phyloP scores from a whole-genome alignment of 2,329 filamentous ascomycete species.

The Phyllosticta citriasiana region DNA sequence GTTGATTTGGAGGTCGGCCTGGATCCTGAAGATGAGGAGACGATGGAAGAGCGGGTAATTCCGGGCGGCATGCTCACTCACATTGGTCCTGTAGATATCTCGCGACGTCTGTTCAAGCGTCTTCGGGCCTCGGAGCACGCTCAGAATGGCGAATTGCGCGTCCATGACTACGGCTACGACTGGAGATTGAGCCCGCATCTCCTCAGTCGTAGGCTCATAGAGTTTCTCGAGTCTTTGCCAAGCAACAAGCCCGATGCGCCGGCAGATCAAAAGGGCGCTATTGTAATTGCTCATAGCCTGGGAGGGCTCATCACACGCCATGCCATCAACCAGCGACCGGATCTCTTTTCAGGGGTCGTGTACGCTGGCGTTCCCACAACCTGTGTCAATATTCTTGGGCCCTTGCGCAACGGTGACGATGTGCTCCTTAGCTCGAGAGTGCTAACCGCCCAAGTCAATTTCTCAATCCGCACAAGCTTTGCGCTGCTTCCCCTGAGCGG shows the following conservation, averaged over 20 bases:
- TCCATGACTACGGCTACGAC: conserved; percentile 91
- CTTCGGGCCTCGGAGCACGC: conserved; percentile 66
- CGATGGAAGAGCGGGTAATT: conserved; percentile 73
- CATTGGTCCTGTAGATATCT: conserved; percentile 86
- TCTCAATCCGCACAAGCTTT: conserved; percentile 79
- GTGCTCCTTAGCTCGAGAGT: conserved; percentile 83
- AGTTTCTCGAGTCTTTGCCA: conserved; percentile 63
- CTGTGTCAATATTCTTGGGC: conserved; percentile 86
- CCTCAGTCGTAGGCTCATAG: conserved; percentile 59
- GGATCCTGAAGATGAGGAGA: conserved; percentile 69
- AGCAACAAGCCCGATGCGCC: conserved; percentile 55
- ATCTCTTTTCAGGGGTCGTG: conserved; percentile 75
- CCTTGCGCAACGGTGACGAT: conserved; percentile 82
- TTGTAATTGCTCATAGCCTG: conserved; percentile 76
- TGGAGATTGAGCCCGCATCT: conserved; percentile 80
- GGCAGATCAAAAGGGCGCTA: conserved; percentile 53
- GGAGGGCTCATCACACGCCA: conserved; percentile 59
- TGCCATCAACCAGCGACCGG: conserved; percentile 73
- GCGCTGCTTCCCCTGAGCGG: conserved; percentile 78
- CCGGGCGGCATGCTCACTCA: conserved; percentile 83
- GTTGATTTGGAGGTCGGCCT: conserved; percentile 84
- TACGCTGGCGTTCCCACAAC: conserved; percentile 78
- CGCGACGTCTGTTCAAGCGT: conserved; percentile 68
- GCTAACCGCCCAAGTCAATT: conserved; percentile 86
- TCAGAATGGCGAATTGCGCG: conserved; percentile 57